These are phyloP conservation scores for Cornus kousa DNA, from an alignment of 148 eudicot species.

Conservation along the genomic window DNA sequence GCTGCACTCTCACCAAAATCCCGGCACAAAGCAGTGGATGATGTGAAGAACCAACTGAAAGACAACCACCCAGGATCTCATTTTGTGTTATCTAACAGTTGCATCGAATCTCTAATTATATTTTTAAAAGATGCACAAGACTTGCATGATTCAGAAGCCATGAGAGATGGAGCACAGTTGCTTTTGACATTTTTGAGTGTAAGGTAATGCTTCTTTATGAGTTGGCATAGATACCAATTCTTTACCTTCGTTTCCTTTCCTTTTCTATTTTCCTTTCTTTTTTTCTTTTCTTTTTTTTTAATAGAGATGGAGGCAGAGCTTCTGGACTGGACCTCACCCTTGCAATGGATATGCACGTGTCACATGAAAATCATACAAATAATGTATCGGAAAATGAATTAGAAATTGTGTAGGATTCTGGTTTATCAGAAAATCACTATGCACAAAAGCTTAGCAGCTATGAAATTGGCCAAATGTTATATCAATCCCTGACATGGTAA, in stretches of 20 bases:
- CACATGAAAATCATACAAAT: not conserved
- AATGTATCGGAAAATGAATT: not conserved
- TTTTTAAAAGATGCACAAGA: constrained; percentile 4
- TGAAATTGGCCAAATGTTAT: too few species aligned
- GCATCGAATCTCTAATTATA: not conserved
- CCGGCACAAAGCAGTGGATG: constrained; percentile 2
- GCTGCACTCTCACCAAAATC: not conserved
- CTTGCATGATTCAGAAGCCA: not conserved
- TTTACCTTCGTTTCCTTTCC: too few species aligned
- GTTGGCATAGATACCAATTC: not conserved
- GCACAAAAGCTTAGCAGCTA: too few species aligned
- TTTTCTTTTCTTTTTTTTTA: too few species aligned
- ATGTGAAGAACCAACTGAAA: not conserved
- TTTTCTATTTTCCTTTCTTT: too few species aligned
- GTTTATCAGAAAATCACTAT: too few species aligned
- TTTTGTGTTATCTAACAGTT: not conserved
- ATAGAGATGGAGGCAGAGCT: not conserved
- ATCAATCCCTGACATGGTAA: too few species aligned
- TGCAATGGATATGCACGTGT: not conserved
- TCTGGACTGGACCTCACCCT: not conserved
- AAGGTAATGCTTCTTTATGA: not conserved
- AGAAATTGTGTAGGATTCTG: not conserved
- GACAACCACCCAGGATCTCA: constrained; percentile 2
- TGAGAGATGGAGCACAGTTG: constrained; percentile 7
- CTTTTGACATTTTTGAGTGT: not conserved